Evolutionary conservation across 768 basidiomycete species (phyloP), one percentile per base, ranked within the genome.

Genomic region (Suillus variegatus): DNA sequence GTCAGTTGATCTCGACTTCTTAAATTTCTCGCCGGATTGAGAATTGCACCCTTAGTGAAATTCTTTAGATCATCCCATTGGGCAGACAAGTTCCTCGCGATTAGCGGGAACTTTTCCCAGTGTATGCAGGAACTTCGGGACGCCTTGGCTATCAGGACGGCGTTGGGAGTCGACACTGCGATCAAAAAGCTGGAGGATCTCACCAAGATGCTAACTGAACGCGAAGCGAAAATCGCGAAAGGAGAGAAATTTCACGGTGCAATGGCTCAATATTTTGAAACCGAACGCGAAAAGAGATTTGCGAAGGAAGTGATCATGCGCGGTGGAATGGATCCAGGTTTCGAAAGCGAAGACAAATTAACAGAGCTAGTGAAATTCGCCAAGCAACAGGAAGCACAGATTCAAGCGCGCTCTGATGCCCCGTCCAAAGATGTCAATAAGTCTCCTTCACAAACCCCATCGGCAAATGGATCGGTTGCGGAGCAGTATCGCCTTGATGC

Each of bases 91-190:
- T 76, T 86, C 1, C 69, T 78, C 0, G 74, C 72, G 2, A 81
- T 73, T 57, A 73, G 69, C 10, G 67, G 67, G 5, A 61, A 47
- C 6, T 85, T 85, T 69, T 66, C 70, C n/a, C 70, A 78, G 13
- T 75, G 79, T 56, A 73, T 76, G 13, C 67, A 73, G 38, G 74
- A 78, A 4, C 74, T 85, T 18, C 71, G 79, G 47, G 69, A 79
- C 13, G 76, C 76, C 0, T 68, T 86, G 0, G 63, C 75, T 1
- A 67, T 83, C 41, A 79, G 83, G 66, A 80, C 79, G 3, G 75
- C 75, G 1, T 61, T 71, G 16, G 77, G 76, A 3, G 74, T 81
- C 14, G 79, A 82, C 61, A 61, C 67, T 6, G 76, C 75, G 2
- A 78, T 58, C 1, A 25, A 58, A 12, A 41, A 41, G 40, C 57